Conservation (phyloP, 1,284 basidiomycete species). For the Trichosporon asahii region DNA sequence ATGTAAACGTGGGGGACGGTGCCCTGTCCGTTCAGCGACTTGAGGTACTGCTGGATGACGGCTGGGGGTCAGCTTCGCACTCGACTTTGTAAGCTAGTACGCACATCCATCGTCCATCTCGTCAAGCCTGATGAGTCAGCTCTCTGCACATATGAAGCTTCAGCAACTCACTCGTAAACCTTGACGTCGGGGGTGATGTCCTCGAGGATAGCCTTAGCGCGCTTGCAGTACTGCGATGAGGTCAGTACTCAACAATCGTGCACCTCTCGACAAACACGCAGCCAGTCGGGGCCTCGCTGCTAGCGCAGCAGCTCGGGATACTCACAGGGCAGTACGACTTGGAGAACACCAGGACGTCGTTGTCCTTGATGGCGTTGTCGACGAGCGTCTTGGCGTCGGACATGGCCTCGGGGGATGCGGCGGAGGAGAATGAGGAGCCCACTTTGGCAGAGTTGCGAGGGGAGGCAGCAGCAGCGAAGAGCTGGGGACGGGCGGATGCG, state of each 20-base stretch:
- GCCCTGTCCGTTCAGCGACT: slow-evolving; percentile 44
- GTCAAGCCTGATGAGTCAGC: slow-evolving; percentile 41
- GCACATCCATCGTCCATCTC: slow-evolving; percentile 46
- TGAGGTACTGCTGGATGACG: slow-evolving; percentile 50
- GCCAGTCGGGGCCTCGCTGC: too few species aligned
- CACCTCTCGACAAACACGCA: too few species aligned
- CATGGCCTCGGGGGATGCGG: slow-evolving; percentile 34
- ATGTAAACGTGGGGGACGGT: slow-evolving; percentile 52
- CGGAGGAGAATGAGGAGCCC: slow-evolving; percentile 45
- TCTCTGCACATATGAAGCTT: neutral
- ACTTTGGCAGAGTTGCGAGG: slow-evolving; percentile 37
- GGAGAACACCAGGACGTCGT: slow-evolving; percentile 49
- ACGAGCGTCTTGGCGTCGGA: slow-evolving; percentile 42
- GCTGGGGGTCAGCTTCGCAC: slow-evolving; percentile 26
- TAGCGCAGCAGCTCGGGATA: slow-evolving; percentile 4
- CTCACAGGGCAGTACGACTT: slow-evolving; percentile 52
- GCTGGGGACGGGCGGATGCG: neutral
- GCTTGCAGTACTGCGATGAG: slow-evolving; percentile 42
- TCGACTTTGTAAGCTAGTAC: slow-evolving; percentile 19
- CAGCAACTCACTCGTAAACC: slow-evolving; percentile 41
- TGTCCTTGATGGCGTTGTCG: slow-evolving; percentile 46
- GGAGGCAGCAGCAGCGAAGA: slow-evolving; percentile 10
- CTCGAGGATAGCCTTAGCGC: slow-evolving; percentile 42
- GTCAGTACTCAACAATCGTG: neutral
- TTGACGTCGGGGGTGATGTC: slow-evolving; percentile 38